Conservation (phyloP, 2,329 filamentous ascomycete species). For the Cladosporium halotolerans region DNA sequence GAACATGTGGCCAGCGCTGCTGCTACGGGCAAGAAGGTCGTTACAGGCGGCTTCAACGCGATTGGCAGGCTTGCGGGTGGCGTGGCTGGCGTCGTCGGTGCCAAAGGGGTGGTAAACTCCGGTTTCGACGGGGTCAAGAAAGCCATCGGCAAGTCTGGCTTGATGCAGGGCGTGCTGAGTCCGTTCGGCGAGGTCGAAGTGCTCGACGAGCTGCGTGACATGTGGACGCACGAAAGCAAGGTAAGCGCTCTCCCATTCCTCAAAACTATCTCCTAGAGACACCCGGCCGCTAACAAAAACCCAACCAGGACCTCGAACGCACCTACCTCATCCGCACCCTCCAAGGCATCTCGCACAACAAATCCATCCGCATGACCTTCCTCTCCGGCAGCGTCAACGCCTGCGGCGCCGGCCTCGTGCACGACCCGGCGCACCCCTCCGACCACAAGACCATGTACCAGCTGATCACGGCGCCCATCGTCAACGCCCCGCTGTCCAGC, state of each 20-base stretch:
- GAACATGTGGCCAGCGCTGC: slow-evolving; percentile 88
- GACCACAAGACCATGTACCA: slow-evolving; percentile 99
- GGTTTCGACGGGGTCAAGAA: slow-evolving; percentile 95
- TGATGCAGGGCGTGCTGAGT: slow-evolving; percentile 93
- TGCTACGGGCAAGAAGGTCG: slow-evolving; percentile 90
- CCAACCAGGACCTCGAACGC: slow-evolving; percentile 70
- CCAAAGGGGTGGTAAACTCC: slow-evolving; percentile 84
- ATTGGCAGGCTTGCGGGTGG: slow-evolving; percentile 92
- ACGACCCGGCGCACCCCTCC: slow-evolving; percentile 82
- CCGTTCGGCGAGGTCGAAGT: slow-evolving; percentile 95
- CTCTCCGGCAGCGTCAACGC: slow-evolving; percentile 86
- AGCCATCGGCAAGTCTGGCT: slow-evolving; percentile 85
- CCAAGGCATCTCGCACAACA: slow-evolving; percentile 91
- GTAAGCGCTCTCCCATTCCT: slow-evolving; percentile 33
- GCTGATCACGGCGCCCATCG: slow-evolving; percentile 85
- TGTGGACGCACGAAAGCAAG: slow-evolving; percentile 98
- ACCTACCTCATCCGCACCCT: slow-evolving; percentile 95
- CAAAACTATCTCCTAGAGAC: neutral
- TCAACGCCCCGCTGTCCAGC: slow-evolving; percentile 75
- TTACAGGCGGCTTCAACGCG: slow-evolving; percentile 94
- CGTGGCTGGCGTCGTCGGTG: slow-evolving; percentile 90
- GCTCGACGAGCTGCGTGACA: slow-evolving; percentile 86
- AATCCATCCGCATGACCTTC: slow-evolving; percentile 94
- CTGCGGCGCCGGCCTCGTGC: slow-evolving; percentile 85
- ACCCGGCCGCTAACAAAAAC: neutral